Evolutionary conservation across 192 early-diverging fungal genomes (phyloP), one percentile per base, ranked within the genome.

Genomic region (Podila clonocystis): DNA sequence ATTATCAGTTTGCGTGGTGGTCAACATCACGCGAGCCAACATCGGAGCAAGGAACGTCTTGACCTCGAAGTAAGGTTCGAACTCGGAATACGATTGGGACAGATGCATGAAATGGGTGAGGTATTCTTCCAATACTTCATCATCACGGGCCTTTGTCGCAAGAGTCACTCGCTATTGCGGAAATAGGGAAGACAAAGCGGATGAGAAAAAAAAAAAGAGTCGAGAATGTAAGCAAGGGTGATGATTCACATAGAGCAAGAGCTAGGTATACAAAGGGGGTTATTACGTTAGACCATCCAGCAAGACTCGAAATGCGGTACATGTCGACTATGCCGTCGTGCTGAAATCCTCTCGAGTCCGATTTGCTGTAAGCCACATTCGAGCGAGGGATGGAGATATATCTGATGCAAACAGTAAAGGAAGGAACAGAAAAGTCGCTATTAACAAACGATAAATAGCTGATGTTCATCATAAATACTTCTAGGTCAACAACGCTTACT

Each of bases 11-110:
- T 64, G 52, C 13, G 67, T 63, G 26, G 82, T 60, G 29, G 49
- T 72, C 62, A 83, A 29, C 82, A 83, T 83, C 8, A 45, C 62
- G 0, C 49, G 22, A 4, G 59, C 82, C 15, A 83, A 64, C 3
- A 72, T 15, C 0, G 74, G 65, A 0, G 72, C 12, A 30, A 83
- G 61, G 49, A 60, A 80, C 6, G 34, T 22, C 9, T 33, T n/a
- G 30, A 63, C 28, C 5, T 41, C 60, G 38, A 73, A 80, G 52
- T 64, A 83, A 3, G 5, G 17, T 17, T 72, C 82, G 30, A 63
- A 83, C 1, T 48, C 70, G 4, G 59, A 20, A 12, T 30, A 29
- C 4, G 82, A 76, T 24, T 72, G 58, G 22, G 69, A 61, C 29
- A 41, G 24, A 11, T 12, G 50, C 29, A 83, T 22, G 28, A 76